Percentiles rank a stretch among this genome's conserved stretches.
Evolutionary conservation across 495 filamentous ascomycete genomes (phyloP).

Genomic region (Penicillium coprophilum): DNA sequence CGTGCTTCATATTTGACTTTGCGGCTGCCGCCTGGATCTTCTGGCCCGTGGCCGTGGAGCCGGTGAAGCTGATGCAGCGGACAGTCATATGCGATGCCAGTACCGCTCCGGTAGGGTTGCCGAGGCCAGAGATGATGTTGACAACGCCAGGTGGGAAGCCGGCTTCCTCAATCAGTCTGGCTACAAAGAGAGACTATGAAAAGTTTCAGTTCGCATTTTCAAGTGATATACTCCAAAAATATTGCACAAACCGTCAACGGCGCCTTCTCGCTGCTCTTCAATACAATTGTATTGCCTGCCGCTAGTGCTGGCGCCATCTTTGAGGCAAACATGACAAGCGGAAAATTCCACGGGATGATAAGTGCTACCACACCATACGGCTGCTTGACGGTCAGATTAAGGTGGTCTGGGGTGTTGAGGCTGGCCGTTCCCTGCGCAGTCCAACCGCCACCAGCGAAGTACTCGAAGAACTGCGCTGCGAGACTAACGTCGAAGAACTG

Average conservation of each 20-base stretch:
- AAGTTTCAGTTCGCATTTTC: conserved; percentile 50
- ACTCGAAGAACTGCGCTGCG: conserved; percentile 25
- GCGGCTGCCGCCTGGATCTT: conserved; percentile 86
- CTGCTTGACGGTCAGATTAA: conserved; percentile 45
- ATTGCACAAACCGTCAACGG: conserved; percentile 48
- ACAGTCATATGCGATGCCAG: conserved; percentile 57
- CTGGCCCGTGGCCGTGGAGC: conserved; percentile 75
- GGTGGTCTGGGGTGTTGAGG: conserved; percentile 57
- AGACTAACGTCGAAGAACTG: conserved; percentile 21
- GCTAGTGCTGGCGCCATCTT: conserved; percentile 58
- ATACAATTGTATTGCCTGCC: conserved; percentile 58
- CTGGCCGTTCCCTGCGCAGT: conserved; percentile 50
- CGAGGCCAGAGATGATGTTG: conserved; percentile 55
- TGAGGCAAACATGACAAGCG: conserved; percentile 37
- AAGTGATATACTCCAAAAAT: conserved; percentile 36
- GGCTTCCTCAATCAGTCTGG: conserved; percentile 64
- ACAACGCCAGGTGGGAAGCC: conserved; percentile 57
- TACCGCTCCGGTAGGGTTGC: conserved; percentile 49
- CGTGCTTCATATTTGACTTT: conserved; percentile 82
- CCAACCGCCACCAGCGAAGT: conserved; percentile 35
- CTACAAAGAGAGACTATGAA: conserved; percentile 66
- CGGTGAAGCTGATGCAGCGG: conserved; percentile 91
- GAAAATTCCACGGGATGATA: conserved; percentile 43
- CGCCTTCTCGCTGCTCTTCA: conserved; percentile 60
- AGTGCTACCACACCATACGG: conserved; percentile 34